Evolutionary conservation across 257 asterid genomes (phyloP).

Genomic region (Nicotiana noctiflora): DNA sequence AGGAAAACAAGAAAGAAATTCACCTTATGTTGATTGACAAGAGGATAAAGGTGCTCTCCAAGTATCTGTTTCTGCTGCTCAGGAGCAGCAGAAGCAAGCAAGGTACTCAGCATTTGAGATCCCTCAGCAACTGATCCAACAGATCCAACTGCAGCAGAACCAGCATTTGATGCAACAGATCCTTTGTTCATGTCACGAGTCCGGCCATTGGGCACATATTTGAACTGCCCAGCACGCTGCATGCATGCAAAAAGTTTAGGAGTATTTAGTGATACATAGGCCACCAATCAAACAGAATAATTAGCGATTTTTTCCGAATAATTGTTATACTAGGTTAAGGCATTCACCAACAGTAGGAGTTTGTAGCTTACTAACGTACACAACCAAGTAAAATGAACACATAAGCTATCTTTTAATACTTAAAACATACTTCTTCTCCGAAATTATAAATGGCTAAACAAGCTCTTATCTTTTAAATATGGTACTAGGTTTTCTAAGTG

Average conservation of each 20-base stretch:
- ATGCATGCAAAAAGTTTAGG: neutral
- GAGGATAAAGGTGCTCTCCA: slow-evolving; percentile 76
- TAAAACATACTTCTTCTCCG: neutral
- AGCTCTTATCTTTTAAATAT: neutral
- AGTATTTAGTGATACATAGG: neutral
- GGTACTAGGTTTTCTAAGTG: neutral
- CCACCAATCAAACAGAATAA: neutral
- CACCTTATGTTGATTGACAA: slow-evolving; percentile 67
- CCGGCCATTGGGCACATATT: slow-evolving; percentile 21
- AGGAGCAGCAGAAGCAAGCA: slow-evolving; percentile 70
- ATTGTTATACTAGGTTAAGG: neutral
- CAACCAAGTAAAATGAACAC: neutral
- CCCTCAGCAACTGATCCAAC: slow-evolving; percentile 42
- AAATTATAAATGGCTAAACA: neutral
- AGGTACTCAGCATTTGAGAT: slow-evolving; percentile 53
- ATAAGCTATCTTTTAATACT: neutral
- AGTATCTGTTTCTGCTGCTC: slow-evolving; percentile 70
- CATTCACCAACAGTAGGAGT: neutral
- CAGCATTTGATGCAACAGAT: slow-evolving; percentile 14
- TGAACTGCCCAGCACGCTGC: slow-evolving; percentile 28
- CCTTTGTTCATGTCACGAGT: slow-evolving; percentile 26
- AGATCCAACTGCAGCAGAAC: slow-evolving; percentile 24
- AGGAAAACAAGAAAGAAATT: neutral
- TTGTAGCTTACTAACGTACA: neutral
- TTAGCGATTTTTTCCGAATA: neutral